Percentiles rank a stretch among this genome's conserved stretches.
phyloP scores from a whole-genome alignment of 345 rosid species.

The Acer yangbiense region DNA sequence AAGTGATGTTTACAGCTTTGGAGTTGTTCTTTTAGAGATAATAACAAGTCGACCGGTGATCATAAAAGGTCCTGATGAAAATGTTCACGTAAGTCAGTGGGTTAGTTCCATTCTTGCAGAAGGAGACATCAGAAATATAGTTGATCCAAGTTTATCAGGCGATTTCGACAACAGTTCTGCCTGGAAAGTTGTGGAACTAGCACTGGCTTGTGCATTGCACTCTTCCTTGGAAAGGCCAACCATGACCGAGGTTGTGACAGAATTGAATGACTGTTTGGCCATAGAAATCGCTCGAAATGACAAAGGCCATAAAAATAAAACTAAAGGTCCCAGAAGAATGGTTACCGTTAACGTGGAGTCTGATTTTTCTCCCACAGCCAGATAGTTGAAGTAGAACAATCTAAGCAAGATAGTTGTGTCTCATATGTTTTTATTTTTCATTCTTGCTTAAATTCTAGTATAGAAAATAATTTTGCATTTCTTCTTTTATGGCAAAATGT shows the following conservation, averaged over 20 bases:
- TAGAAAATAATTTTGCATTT: too few relatives aligned
- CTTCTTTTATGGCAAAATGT: too few relatives aligned
- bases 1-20: constrained; percentile 41
- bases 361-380: background rate
- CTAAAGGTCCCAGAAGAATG: background rate
- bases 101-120: constrained; percentile 16
- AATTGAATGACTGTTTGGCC: constrained; percentile 21
- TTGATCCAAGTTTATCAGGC: constrained; percentile 22
- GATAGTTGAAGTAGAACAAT: background rate
- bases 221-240: constrained; percentile 22
- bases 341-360: background rate
- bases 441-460: too few relatives aligned
- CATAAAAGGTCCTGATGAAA: background rate
- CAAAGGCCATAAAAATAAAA: background rate
- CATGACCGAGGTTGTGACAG: constrained; percentile 20
- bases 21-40: constrained; percentile 30
- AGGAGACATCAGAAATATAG: constrained; percentile 25
- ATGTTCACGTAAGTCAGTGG: constrained; percentile 13
- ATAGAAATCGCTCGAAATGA: constrained; percentile 5
- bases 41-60: constrained; percentile 28
- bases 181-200: constrained; percentile 30
- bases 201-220: constrained; percentile 13
- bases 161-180: constrained; percentile 9
- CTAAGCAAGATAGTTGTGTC: background rate
- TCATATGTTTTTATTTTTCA: too few relatives aligned